phyloP scores from a whole-genome alignment of 225 moss, liverwort and hornwort species.

The Pseudisothecium myosuroides region DNA sequence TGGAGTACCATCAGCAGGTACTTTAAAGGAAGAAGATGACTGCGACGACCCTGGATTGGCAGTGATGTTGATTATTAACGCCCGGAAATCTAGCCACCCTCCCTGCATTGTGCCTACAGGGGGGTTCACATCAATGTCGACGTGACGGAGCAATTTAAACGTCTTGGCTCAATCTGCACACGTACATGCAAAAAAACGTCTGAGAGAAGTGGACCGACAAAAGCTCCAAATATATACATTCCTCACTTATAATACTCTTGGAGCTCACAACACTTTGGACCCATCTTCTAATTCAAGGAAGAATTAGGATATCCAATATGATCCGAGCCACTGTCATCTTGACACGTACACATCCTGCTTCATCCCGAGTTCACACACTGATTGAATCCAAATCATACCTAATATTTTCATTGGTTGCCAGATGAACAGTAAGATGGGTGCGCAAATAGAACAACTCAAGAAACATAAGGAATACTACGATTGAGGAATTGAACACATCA shows the following conservation, averaged over 20 bases:
- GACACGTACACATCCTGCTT: neutral
- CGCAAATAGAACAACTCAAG: neutral
- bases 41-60: constrained; percentile 4
- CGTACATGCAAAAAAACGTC: neutral
- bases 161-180: constrained; percentile 4
- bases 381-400: neutral
- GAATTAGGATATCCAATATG: neutral
- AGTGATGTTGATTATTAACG: constrained; percentile 13
- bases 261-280: neutral
- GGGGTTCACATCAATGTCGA: constrained; percentile 3
- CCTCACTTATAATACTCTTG: neutral
- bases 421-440: neutral
- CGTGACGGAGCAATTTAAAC: neutral
- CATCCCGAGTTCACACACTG: neutral
- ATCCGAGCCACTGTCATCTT: neutral
- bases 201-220: neutral
- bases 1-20: constrained; percentile 5
- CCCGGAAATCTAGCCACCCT: constrained; percentile 42
- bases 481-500: neutral
- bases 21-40: constrained; percentile 7
- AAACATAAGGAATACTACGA: neutral
- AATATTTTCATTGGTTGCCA: neutral
- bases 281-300: neutral
- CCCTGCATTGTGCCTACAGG: constrained; percentile 36
- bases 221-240: neutral